Evolutionary conservation across 192 early-diverging fungal genomes (phyloP).

Genomic region (Thoreauomyces humboldtii): DNA sequence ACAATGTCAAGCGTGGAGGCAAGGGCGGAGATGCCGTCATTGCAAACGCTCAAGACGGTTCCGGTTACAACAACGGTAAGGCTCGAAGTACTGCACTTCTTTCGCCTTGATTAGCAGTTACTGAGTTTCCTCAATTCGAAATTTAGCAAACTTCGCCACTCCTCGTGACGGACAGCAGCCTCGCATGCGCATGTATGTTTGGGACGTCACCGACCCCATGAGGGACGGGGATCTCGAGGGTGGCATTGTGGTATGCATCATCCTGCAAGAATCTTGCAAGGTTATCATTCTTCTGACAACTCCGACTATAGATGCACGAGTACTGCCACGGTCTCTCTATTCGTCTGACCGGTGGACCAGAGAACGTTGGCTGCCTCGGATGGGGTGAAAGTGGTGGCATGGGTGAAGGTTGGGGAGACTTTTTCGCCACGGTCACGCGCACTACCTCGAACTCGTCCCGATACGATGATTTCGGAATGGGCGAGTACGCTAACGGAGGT

Average conservation of each 20-base stretch:
- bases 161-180: constrained; percentile 88
- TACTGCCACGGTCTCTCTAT: constrained; percentile 91
- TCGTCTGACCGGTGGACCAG: constrained; percentile 87
- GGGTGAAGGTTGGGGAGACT: constrained; percentile 94
- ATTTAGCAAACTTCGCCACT: constrained; percentile 94
- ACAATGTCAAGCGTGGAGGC: constrained; percentile 82
- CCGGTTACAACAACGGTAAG: constrained; percentile 75
- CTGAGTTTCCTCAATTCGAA: too few relatives aligned
- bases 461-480: constrained; percentile 72
- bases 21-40: constrained; percentile 79
- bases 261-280: background rate
- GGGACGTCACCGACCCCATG: constrained; percentile 69
- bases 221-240: constrained; percentile 89
- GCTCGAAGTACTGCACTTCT: background rate
- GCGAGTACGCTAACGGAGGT: constrained; percentile 77
- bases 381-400: constrained; percentile 81
- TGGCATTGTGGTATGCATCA: constrained; percentile 64
- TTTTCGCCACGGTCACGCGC: constrained; percentile 79
- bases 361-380: constrained; percentile 84
- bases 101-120: too few relatives aligned
- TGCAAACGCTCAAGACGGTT: constrained; percentile 89
- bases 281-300: too few relatives aligned
- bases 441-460: constrained; percentile 52
- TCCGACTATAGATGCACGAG: constrained; percentile 81
- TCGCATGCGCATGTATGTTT: constrained; percentile 95